Evolutionary conservation across 2,329 filamentous ascomycete species (phyloP).

Genomic region (Diaporthe batatas): DNA sequence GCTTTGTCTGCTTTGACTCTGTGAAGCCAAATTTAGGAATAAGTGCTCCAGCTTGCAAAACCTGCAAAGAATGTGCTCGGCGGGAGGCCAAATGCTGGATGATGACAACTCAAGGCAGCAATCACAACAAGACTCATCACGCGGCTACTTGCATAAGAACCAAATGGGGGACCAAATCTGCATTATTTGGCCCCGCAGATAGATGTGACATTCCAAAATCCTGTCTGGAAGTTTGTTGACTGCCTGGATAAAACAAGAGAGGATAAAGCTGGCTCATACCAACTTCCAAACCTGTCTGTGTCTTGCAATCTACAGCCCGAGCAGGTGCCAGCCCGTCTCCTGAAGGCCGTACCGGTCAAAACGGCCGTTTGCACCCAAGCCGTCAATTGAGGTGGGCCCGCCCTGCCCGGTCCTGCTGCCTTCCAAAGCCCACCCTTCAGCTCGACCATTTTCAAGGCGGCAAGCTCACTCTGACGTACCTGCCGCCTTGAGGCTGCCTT

Average conservation of each 20-base stretch:
- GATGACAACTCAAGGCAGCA: neutral
- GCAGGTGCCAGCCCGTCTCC: neutral
- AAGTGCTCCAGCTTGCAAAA: neutral
- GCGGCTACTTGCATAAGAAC: slow-evolving; percentile 17
- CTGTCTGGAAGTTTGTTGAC: too few relatives aligned
- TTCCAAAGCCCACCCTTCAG: neutral
- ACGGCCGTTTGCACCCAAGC: neutral
- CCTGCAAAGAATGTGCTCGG: neutral
- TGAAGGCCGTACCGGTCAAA: neutral
- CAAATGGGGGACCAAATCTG: neutral
- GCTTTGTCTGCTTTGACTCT: neutral
- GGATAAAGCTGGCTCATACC: neutral
- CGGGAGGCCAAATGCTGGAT: neutral
- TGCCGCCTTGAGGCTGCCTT: neutral
- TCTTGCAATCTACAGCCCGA: neutral
- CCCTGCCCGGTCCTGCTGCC: neutral
- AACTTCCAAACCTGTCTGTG: neutral
- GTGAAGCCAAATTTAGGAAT: neutral
- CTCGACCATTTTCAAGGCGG: neutral
- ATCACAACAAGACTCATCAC: neutral
- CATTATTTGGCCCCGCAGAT: slow-evolving; percentile 3
- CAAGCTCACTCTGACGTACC: neutral
- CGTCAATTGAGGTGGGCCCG: neutral
- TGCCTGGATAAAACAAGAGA: neutral
- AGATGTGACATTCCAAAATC: neutral